Evolutionary conservation across 2,329 filamentous ascomycete species (phyloP), one percentile per base, ranked within the genome.

Genomic region (Xylaria arbuscula): DNA sequence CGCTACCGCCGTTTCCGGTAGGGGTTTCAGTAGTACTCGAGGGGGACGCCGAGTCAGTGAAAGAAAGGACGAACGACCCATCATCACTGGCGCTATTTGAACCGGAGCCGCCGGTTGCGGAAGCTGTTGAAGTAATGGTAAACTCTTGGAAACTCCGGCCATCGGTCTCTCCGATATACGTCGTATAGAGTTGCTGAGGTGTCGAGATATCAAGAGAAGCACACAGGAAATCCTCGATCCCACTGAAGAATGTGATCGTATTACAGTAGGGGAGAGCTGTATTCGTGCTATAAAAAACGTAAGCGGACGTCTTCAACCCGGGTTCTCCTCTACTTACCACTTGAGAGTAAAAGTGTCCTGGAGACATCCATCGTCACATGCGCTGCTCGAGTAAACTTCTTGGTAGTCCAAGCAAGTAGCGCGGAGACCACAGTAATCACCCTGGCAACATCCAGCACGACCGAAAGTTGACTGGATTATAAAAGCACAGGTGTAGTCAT

Each of bases 191-290:
- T 34, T 75, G 70, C 58, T 83, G 79, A 4, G 76, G 70, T 4
- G 76, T 79, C 3, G 78, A 79, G 51, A 78, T 73, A 57, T 70
- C 74, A 24, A 76, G 62, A 10, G 76, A 74, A 66, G 78, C 78
- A 74, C 84, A 86, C 74, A 79, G 84, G 70, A 80, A 86, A 71
- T 85, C 84, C 28, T 75, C 75, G 56, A 85, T 77, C 17, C 79
- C 78, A 19, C 76, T 78, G 2, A 77, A 74, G 72, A 84, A 85
- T 0, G 78, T 79, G 34, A 84, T 76, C 2, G 83, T 86, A 64
- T 82, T 83, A 76, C 85, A 86, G 70, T 78, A 85, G 0, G 80
- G 81, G 1, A 70, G 70, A 1, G 57, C 67, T 0, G 72, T 68
- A 13, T 76, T 75, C 32, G 83, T 82, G 69, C 83, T 85, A 8